phyloP scores from a whole-genome alignment of 2,329 filamentous ascomycete species.

The Calonectria pseudoturangicola region DNA sequence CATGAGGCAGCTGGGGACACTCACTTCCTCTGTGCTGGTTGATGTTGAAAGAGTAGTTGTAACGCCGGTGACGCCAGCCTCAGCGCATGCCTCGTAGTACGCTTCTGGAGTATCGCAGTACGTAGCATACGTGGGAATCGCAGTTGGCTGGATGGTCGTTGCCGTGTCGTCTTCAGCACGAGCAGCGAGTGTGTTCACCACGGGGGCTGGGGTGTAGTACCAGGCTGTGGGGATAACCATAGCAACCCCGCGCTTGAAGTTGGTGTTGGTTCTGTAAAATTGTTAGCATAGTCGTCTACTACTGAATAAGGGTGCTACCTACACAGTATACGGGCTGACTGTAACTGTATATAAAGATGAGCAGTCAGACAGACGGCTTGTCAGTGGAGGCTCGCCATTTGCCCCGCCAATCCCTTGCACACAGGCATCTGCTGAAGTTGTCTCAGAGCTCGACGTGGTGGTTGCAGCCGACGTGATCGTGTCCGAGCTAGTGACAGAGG shows the following conservation, averaged over 20 bases:
- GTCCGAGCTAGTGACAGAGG: neutral
- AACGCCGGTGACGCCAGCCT: constrained; percentile 22
- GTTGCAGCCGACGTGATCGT: neutral
- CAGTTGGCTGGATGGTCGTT: constrained; percentile 40
- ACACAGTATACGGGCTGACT: constrained; percentile 9
- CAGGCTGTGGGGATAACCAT: constrained; percentile 18
- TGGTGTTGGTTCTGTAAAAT: neutral
- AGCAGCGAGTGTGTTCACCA: neutral
- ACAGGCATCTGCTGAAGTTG: neutral
- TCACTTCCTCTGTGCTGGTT: neutral
- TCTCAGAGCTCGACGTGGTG: neutral
- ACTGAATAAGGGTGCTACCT: neutral
- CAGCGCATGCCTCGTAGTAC: constrained; percentile 42
- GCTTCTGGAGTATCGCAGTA: constrained; percentile 36
- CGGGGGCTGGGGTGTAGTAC: neutral
- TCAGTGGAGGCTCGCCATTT: constrained; percentile 1
- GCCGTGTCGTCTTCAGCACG: constrained; percentile 13
- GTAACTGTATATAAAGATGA: constrained; percentile 12
- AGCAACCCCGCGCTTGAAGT: neutral
- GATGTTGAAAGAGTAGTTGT: constrained; percentile 35
- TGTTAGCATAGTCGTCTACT: neutral
- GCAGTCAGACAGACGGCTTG: constrained; percentile 7
- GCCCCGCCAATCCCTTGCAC: constrained; percentile 5
- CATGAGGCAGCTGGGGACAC: neutral
- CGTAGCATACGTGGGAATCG: constrained; percentile 28